A percentile compares a stretch with the other conserved stretches of the same genome.
Evolutionary conservation across 2,329 filamentous ascomycete genomes (phyloP).

Genomic region (Venturia carpophila): DNA sequence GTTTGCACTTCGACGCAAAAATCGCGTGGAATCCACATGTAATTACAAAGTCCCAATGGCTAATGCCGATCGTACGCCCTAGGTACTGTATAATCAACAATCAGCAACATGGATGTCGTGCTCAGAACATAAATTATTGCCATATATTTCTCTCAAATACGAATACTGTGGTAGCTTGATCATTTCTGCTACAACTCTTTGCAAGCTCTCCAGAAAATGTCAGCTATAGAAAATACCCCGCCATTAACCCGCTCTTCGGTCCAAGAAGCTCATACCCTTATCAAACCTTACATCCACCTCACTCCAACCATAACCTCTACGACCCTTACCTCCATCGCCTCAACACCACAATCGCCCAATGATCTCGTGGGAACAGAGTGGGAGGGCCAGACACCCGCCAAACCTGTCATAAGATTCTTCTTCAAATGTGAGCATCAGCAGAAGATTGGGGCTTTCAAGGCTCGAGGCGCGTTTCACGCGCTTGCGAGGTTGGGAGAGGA

Average conservation of each 20-base stretch:
- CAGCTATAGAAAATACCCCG: constrained; percentile 39
- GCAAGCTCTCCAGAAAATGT: constrained; percentile 30
- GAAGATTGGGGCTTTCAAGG: constrained; percentile 87
- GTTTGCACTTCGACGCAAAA: no score
- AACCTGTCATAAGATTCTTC: constrained; percentile 64
- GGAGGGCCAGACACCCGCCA: constrained; percentile 50
- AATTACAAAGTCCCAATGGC: background rate
- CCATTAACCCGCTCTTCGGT: constrained; percentile 69
- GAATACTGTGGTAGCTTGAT: no score
- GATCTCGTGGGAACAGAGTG: constrained; percentile 51
- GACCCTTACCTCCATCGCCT: constrained; percentile 68
- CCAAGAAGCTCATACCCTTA: constrained; percentile 60
- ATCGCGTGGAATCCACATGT: background rate
- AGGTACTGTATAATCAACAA: background rate
- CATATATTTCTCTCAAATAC: background rate
- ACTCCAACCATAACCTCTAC: constrained; percentile 77
- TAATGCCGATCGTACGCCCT: background rate
- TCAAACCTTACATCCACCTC: constrained; percentile 67
- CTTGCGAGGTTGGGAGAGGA: constrained; percentile 61
- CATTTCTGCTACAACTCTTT: background rate
- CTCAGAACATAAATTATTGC: background rate
- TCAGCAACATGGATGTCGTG: constrained; percentile 9
- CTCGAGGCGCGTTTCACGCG: constrained; percentile 82
- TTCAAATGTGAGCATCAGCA: constrained; percentile 97
- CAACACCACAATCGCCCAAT: constrained; percentile 52